Base-by-base conservation (phyloP, 1,284 basidiomycete species). In the Cutaneotrichosporon spelunceum region DNA sequence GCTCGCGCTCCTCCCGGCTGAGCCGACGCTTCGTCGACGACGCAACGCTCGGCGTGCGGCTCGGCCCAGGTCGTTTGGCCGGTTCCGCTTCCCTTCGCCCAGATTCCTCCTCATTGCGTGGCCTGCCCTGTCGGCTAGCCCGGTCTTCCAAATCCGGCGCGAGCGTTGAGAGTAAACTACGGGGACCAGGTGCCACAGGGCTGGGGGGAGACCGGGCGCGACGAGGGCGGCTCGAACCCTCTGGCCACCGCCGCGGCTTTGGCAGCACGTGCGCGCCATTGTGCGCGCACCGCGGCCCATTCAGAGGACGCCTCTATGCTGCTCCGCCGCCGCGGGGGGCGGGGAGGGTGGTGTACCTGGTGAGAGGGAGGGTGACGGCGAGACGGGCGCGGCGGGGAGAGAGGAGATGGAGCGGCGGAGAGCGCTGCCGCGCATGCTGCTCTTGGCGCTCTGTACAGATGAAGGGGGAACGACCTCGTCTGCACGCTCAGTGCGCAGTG, bases 401-500 rank as follows among this genome's bases (percentile, higher is more conserved):
- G 30, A 42, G 21, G 33, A 36, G 52, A 53, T 53, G 23, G 52
- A 53, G 4, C 30, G 29, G 4, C 52, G 52, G 33, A 39, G 52
- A 23, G 52, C 52, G 52, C 34, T 36, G 24, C 52, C 52, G 21
- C 52, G 52, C 52, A 53, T 26, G 33, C 33, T 36, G 52, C 39
- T 23, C 26, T 44, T 29, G 27, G 27, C 39, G 4, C 39, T 26
- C 24, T 27, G 26, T 6, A n/a, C 14, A 14, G 26, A 24, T 14
- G 70, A 29, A 1, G 75, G 71, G 6, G 68, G 68, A 21, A 78
- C 68, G 24, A 76, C 60, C 60, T 79, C 75, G 60, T 78, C 73
- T 10, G 66, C 65, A 8, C 78, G 66, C 58, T 79, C 78, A 7
- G 63, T 69, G 2, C 73, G 63, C 6, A 71, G 26, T 5, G 29